phyloP scores from a whole-genome alignment of 306 rosid species.

The Inga oerstediana region DNA sequence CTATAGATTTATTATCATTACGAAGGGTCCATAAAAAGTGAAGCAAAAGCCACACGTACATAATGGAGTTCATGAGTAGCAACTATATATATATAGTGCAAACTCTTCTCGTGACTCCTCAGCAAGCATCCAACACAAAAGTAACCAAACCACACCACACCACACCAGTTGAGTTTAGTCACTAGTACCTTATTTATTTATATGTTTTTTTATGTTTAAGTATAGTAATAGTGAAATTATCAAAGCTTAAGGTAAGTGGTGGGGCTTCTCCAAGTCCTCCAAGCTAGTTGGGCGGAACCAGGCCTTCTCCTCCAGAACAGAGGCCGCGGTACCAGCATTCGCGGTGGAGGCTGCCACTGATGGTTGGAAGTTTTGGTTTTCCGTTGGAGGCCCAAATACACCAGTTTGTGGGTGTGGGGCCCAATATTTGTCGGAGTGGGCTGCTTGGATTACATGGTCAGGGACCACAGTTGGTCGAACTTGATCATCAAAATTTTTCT shows the following conservation, averaged over 20 bases:
- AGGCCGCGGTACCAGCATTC: constrained; percentile 25
- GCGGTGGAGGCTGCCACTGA: not conserved
- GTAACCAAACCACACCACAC: not conserved
- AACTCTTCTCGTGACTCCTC: not conserved
- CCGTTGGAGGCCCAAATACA: constrained; percentile 76
- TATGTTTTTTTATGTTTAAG: not conserved
- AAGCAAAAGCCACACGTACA: constrained; percentile 7
- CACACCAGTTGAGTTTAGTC: not conserved
- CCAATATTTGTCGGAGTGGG: constrained; percentile 73
- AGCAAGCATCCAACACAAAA: constrained; percentile 12
- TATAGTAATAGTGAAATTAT: not conserved
- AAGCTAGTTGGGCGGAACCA: constrained; percentile 88
- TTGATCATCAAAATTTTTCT: constrained; percentile 83
- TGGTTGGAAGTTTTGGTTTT: constrained; percentile 11
- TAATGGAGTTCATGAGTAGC: constrained; percentile 19
- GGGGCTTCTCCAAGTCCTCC: constrained; percentile 96
- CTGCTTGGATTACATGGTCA: constrained; percentile 65
- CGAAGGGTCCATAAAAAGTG: constrained; percentile 9
- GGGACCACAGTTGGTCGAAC: constrained; percentile 50
- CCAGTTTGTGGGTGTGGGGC: constrained; percentile 92
- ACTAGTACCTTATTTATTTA: not conserved
- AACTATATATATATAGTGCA: not conserved
- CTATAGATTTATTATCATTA: constrained; percentile 24
- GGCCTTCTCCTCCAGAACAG: constrained; percentile 80
- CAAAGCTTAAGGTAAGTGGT: not conserved